Conservation (phyloP, 2,329 filamentous ascomycete species). For the Ustulina deusta region DNA sequence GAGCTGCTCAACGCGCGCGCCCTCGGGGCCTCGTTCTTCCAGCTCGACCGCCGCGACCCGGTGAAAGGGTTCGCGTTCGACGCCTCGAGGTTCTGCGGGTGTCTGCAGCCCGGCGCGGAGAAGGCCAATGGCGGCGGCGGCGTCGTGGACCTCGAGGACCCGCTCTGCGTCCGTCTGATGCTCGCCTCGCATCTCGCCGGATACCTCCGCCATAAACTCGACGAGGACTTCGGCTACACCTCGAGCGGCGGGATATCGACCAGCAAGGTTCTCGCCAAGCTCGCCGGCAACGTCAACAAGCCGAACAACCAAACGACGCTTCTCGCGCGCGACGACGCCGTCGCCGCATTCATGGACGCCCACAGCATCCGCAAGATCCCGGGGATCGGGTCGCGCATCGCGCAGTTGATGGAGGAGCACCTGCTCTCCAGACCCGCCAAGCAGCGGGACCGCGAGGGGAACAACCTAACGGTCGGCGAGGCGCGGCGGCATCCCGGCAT, state of each 20-base stretch:
- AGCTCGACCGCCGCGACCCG: conserved; percentile 77
- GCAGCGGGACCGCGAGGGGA: conserved; percentile 52
- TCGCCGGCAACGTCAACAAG: conserved; percentile 86
- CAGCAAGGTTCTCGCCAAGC: conserved; percentile 86
- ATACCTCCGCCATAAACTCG: conserved; percentile 77
- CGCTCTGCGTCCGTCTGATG: conserved; percentile 70
- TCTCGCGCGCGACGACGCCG: conserved; percentile 68
- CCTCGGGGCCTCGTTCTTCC: conserved; percentile 80
- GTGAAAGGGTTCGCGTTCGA: conserved; percentile 85
- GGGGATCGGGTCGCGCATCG: conserved; percentile 85
- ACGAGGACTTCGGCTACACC: conserved; percentile 84
- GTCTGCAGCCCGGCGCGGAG: conserved; percentile 56
- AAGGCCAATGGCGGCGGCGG: conserved; percentile 8
- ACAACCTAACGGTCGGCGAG: conserved; percentile 70
- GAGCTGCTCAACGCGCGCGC: conserved; percentile 75
- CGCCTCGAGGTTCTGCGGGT: conserved; percentile 74
- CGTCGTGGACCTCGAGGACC: conserved; percentile 49
- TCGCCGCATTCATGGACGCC: conserved; percentile 77
- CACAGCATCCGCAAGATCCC: conserved; percentile 85
- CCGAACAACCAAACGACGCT: conserved; percentile 89
- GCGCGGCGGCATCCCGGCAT: conserved; percentile 73
- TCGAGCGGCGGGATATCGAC: conserved; percentile 89
- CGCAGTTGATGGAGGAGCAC: conserved; percentile 73
- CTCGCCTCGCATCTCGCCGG: conserved; percentile 85
- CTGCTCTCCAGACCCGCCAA: conserved; percentile 55